Evolutionary conservation across 257 asterid genomes (phyloP), one percentile per base, ranked within the genome.

Genomic region (Fraxinus anomala): DNA sequence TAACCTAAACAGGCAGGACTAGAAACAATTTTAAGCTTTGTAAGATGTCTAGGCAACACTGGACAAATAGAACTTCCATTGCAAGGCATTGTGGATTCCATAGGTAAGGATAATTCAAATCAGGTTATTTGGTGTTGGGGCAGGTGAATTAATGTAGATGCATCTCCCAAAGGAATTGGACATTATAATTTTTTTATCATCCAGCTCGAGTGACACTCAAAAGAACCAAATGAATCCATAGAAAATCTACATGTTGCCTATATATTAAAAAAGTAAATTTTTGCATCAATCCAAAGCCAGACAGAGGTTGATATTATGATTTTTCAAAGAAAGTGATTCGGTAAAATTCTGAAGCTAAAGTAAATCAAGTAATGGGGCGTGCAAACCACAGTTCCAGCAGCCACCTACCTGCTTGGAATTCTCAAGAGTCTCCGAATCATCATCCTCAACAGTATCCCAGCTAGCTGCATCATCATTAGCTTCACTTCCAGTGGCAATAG

Each of bases 391-490:
- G 47, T 76, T 79, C 36, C 16, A 76, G 77, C 80, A 87, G 63
- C 85, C 68, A 83, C 69, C 74, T 83, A 93, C 98, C 98, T 90
- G 91, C 31, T 54, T 81, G 8, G 79, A 82, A 88, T 84, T 81
- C 67, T 85, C 89, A 74, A 81, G 85, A 84, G 78, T 76, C 75
- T 90, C 92, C 79, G 77, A 56, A 49, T 86, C 91, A 76, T 92
- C 90, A 84, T 94, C 97, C 65, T 93, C 98, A 84, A 96, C 90
- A 73, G 99, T 96, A 89, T 96, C 99, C 99, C 99, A 96, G 91
- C 99, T 96, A 74, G 94, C 97, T 12, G 91, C 97, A 85, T 86
- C 99, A 79, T 92, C 93, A 44, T 92, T 88, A 73, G 80, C 90
- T 73, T 91, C 91, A 86, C 97, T 96, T 86, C 97, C 98, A 78